Base-by-base conservation (phyloP, 164 flowering plant species). In the Pachysandra terminalis region DNA sequence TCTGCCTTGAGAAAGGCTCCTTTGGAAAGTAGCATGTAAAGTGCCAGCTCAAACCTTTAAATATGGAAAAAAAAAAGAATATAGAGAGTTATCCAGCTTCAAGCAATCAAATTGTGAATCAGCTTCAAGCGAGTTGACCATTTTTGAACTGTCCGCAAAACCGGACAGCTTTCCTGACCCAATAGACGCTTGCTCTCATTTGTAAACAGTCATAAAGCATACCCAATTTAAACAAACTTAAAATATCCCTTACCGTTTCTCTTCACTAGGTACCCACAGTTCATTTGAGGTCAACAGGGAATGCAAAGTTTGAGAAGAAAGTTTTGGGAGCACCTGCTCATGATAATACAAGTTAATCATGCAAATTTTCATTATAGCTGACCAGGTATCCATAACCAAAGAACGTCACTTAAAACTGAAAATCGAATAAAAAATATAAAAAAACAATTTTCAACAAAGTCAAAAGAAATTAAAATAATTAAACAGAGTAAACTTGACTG, bases 231-330 rank as follows among this genome's bases (percentile, higher is more conserved):
- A 49, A 48, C 19, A 25, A 61, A 28, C 22, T 48, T 49, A 35
- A 28, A n/a, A 59, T 68, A 19, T 54, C 52, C 22, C 78, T 84
- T 80, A 93, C 99, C 98, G 65, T 71, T 85, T 86, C 81, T 93
- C 97, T 85, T 96, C 99, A 77, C 82, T 84, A 51, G 96, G 92
- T 66, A 96, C 89, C 99, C 98, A 96, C 54, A 96, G 74, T 64
- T 88, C 90, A 84, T 96, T 88, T 8, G 98, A 90, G 40, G 98
- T 92, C 67, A 96, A 85, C 70, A 96, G 73, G 49, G 98, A 90
- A 81, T 82, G 88, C 70, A 91, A 73, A 26, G 97, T 93, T 77
- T 88, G 99, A 71, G 97, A 78, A 27, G 99, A 96, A 74, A 96
- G 89, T 75, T 86, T 91, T 37, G 98, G 97, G 54, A 96, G 93